These are phyloP conservation scores for Xylariaceae sp. DNA, from an alignment of 2,329 filamentous ascomycete genomes.

Conservation along the genomic window DNA sequence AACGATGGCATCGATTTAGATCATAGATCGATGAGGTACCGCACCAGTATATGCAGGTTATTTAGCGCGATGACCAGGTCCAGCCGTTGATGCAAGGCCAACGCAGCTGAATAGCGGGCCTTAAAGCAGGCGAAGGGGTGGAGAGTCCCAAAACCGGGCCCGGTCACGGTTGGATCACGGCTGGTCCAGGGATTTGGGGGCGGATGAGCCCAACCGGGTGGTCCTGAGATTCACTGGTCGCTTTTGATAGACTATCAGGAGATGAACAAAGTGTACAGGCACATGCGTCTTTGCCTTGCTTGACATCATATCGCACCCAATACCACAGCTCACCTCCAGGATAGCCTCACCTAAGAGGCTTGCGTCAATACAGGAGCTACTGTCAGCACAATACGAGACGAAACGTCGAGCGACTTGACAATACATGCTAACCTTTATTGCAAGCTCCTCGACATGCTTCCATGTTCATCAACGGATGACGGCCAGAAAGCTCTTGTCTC, in stretches of 20 bases:
- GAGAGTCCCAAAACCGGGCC: conserved; percentile 29
- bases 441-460: not conserved
- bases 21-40: conserved; percentile 32
- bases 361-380: conserved; percentile 11
- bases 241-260: conserved; percentile 22
- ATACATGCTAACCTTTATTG: not conserved
- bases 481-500: conserved; percentile 9
- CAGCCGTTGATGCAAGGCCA: conserved; percentile 45
- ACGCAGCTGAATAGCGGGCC: conserved; percentile 37
- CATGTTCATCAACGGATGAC: conserved; percentile 2
- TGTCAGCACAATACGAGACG: conserved; percentile 13
- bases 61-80: conserved; percentile 37
- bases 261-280: conserved; percentile 27
- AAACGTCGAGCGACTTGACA: conserved; percentile 9
- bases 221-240: conserved; percentile 40
- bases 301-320: conserved; percentile 35
- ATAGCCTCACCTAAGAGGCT: conserved; percentile 32
- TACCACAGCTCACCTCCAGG: conserved; percentile 21
- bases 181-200: conserved; percentile 31
- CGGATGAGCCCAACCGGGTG: conserved; percentile 40
- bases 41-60: conserved; percentile 32
- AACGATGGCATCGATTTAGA: conserved; percentile 29
- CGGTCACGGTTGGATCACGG: conserved; percentile 31
- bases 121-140: conserved; percentile 24
- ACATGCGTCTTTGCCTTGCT: conserved; percentile 41